A percentile compares a stretch with the other conserved stretches of the same genome.
Conservation (phyloP, 768 basidiomycete species). For the Suillus lakei region DNA sequence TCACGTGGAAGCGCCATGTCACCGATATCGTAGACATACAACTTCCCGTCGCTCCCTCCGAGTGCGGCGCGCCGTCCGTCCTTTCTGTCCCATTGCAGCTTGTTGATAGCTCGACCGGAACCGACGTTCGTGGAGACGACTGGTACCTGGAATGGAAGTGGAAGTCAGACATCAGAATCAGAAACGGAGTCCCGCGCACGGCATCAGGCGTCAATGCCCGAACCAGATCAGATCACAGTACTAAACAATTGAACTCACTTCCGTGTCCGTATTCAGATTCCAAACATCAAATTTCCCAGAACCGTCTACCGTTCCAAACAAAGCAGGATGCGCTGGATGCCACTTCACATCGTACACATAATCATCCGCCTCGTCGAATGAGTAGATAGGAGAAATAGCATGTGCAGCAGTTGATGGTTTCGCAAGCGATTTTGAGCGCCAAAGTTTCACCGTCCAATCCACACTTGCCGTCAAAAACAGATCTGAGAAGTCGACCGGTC, state of each 20-base stretch:
- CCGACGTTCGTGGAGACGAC: constrained; percentile 85
- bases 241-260: constrained; percentile 82
- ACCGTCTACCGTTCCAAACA: constrained; percentile 94
- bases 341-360: constrained; percentile 99
- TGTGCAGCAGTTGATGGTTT: constrained; percentile 67
- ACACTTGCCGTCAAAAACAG: constrained; percentile 91
- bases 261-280: constrained; percentile 97
- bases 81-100: constrained; percentile 92
- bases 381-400: constrained; percentile 77
- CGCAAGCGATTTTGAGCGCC: constrained; percentile 81
- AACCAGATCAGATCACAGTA: not conserved
- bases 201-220: not conserved
- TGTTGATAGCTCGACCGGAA: constrained; percentile 87
- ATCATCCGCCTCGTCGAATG: constrained; percentile 97
- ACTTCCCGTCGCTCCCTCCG: constrained; percentile 88
- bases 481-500: constrained; percentile 94
- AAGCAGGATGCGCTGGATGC: constrained; percentile 94
- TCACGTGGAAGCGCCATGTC: constrained; percentile 89
- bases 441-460: constrained; percentile 98
- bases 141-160: constrained; percentile 67
- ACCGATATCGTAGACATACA: constrained; percentile 95
- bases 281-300: constrained; percentile 95
- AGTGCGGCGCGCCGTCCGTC: constrained; percentile 90
- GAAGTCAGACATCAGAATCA: not conserved
- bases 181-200: not conserved